Evolutionary conservation across 2,329 filamentous ascomycete genomes (phyloP), one percentile per base, ranked within the genome.

Genomic region (Cordyceps cateniannulata): DNA sequence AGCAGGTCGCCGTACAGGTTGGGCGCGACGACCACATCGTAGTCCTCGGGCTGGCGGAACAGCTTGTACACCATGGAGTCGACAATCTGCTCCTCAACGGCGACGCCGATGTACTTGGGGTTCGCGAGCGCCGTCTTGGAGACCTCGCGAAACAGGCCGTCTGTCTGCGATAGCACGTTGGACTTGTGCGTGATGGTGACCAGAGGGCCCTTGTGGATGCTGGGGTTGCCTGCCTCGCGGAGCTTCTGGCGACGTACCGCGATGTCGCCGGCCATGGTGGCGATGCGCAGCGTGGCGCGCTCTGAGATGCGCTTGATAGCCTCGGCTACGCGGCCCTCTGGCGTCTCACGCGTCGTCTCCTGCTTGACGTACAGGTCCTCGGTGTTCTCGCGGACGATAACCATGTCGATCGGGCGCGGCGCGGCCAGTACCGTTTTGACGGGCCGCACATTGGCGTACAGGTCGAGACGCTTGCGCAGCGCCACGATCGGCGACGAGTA

Each of bases 41-140:
- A 99, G 71, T 88, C 89, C 70, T 88, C 84, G 48, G 95, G 95
- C 77, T 98, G 91, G 64, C 93, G 91, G 86, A 98, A 98, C 61
- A 99, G 89, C 82, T 98, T 98, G 85, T 98, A 98, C 62, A 98
- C 92, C 95, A 99, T 99, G 64, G 89, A 93, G 78, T 99, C 95
- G 65, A 99, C 93, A 68, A 99, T 99, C 80, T 99, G 95, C 82
- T 98, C 95, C 77, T 98, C 95, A 59, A 97, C 81, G 47, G 78
- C 77, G 59, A 96, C 79, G 55, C 75, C 76, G 63, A 67, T 75
- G 79, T 90, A 97, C 66, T 79, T 81, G 14, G 82, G 67, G 56
- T 81, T 80, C 29, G 85, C 81, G 9, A 98, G 86, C 4, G 90
- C 91, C 32, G 81, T 81, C 66, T 90, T 87, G 18, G 90, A 85